Evolutionary conservation across 371 early-diverging fungal genomes (phyloP), one percentile per base, ranked within the genome.

Genomic region (Mucor circinelloides): DNA sequence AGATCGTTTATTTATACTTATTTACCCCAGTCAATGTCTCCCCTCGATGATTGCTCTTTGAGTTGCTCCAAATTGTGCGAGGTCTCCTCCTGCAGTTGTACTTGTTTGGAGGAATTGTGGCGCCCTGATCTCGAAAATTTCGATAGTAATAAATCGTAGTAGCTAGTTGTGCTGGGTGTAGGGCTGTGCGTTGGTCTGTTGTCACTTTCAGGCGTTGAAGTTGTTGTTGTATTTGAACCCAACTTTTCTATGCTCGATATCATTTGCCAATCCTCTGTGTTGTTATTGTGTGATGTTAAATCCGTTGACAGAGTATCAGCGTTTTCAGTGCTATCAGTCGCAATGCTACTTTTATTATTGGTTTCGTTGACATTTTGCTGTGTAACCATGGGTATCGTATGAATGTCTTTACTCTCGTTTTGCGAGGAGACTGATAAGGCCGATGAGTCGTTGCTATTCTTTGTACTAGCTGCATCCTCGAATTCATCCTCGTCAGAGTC

Each of bases 11-110:
- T 40, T 3, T 36, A 13, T 5, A 5, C n/a, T n/a, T 40, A 17
- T 1, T 63, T 77, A 82, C 82, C 80, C 78, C 80, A 82, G 25
- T 82, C 78, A 36, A 62, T 70, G 21, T 78, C 76, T 19, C 64
- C 57, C 12, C 70, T 59, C 0, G 48, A 42, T 2, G 70, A 62
- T 34, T 63, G 31, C 30, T 68, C 69, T 60, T 72, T 70, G 15
- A 72, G 54, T 23, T 48, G 32, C 34, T 73, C 70, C 5, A 77
- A 60, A n/a, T 65, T 67, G 19, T 72, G 60, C 0, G 56, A 64
- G 1, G 72, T 68, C 56, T 79, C 76, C 58, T 81, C 72, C 23
- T 75, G 69, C 13, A 80, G 52, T 19, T 67, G 70, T 2, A 60
- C 48, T 48, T 80, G 80, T 60, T 75, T 77, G 17, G 72, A 57